Percentiles rank a stretch among this genome's conserved stretches.
These are phyloP conservation scores for Tremellales sp. DNA, from an alignment of 1,284 basidiomycete species.

Conservation along the genomic window DNA sequence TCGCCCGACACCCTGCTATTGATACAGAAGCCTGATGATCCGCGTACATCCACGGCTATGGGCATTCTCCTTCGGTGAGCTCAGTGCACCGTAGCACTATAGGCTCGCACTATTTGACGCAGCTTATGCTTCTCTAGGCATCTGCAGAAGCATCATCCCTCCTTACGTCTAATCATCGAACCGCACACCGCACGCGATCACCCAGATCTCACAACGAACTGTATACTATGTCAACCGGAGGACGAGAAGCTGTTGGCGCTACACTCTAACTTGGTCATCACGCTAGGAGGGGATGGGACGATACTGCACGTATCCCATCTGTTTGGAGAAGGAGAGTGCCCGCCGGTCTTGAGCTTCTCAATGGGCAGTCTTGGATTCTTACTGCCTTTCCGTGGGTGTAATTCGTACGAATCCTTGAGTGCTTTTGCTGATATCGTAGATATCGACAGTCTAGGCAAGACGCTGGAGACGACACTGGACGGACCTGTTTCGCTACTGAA, in stretches of 20 bases:
- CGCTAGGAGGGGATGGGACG: constrained; percentile 91
- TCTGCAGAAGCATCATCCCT: constrained; percentile 23
- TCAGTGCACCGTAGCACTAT: constrained; percentile 41
- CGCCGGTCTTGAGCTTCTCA: constrained; percentile 90
- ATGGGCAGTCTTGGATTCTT: constrained; percentile 95
- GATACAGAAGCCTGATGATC: constrained; percentile 52
- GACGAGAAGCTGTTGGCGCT: constrained; percentile 23
- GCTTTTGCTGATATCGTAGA: constrained; percentile 16
- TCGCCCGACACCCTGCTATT: constrained; percentile 49
- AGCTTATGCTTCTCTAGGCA: no score
- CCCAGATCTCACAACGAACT: constrained; percentile 22
- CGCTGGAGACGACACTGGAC: constrained; percentile 64
- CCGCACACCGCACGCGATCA: constrained; percentile 38
- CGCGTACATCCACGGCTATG: constrained; percentile 48
- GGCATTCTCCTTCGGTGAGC: constrained; percentile 45
- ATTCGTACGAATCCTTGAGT: background rate
- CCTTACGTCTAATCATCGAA: constrained; percentile 37
- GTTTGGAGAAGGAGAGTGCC: constrained; percentile 79
- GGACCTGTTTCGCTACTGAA: constrained; percentile 61
- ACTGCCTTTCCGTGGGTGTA: constrained; percentile 78
- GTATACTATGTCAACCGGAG: constrained; percentile 28
- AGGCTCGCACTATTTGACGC: no score
- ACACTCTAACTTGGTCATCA: constrained; percentile 75
- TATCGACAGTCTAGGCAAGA: constrained; percentile 56
- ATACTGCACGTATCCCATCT: constrained; percentile 91